Conservation (phyloP, 2,329 filamentous ascomycete genomes). For the Trichoderma endophyticum region DNA sequence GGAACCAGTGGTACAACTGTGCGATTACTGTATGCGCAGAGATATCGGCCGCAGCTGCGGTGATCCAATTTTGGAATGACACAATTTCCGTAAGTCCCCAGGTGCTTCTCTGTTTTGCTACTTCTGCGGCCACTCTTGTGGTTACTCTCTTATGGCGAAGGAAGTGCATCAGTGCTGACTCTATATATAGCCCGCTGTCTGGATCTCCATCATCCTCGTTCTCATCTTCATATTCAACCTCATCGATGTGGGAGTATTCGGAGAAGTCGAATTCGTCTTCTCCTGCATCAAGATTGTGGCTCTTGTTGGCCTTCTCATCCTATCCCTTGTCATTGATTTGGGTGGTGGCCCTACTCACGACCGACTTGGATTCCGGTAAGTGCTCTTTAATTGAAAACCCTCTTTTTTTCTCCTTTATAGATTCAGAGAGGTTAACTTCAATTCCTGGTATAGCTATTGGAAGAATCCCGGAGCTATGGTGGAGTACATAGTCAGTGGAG, state of each 20-base stretch:
- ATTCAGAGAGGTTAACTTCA: neutral
- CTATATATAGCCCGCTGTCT: slow-evolving; percentile 41
- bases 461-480: slow-evolving; percentile 33
- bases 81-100: slow-evolving; percentile 26
- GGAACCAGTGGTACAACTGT: slow-evolving; percentile 50
- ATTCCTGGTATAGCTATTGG: slow-evolving; percentile 43
- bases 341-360: slow-evolving; percentile 63
- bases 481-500: slow-evolving; percentile 40
- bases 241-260: slow-evolving; percentile 42
- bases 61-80: slow-evolving; percentile 44
- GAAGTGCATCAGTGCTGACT: neutral
- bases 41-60: slow-evolving; percentile 43
- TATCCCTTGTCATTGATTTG: slow-evolving; percentile 66
- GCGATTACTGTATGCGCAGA: slow-evolving; percentile 46
- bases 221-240: slow-evolving; percentile 47
- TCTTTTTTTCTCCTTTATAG: neutral
- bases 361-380: slow-evolving; percentile 54
- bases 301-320: slow-evolving; percentile 55
- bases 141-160: neutral
- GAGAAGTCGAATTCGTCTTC: slow-evolving; percentile 51
- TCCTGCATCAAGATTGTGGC: slow-evolving; percentile 51
- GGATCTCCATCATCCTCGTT: slow-evolving; percentile 47
- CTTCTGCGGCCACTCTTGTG: too few relatives aligned
- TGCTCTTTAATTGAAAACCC: too few relatives aligned
- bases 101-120: neutral